These are phyloP conservation scores for Globisporangium takayamanum DNA, from an alignment of 352 stramenopile species.

Conservation along the genomic window DNA sequence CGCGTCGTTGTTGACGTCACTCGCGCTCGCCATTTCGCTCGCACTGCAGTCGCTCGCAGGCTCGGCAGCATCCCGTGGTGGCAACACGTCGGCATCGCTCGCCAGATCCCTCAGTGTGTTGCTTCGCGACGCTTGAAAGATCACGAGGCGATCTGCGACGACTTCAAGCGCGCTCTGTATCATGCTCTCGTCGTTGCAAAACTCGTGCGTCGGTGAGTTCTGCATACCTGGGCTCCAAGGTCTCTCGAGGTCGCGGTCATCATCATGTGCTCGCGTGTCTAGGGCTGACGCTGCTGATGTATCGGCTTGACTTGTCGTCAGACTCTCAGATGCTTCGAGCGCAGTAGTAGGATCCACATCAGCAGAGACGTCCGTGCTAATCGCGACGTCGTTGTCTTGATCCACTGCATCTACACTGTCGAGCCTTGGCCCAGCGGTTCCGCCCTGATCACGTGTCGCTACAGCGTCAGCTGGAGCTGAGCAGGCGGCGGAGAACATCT, in stretches of 20 bases:
- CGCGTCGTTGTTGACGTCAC: background rate
- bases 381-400: no score
- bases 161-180: background rate
- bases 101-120: background rate
- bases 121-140: background rate
- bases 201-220: constrained; percentile 7
- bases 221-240: background rate
- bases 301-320: no score
- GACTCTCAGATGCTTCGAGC: no score
- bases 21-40: background rate
- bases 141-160: background rate
- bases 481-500: constrained; percentile 2
- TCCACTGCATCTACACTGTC: background rate
- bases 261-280: background rate
- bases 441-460: background rate
- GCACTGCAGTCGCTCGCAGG: background rate
- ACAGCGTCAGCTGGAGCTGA: background rate
- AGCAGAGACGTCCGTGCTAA: no score
- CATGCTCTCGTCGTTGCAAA: constrained; percentile 4
- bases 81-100: no score
- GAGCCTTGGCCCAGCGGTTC: background rate
- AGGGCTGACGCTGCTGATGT: no score
- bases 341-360: no score
- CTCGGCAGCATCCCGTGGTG: no score
- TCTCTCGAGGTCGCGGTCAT: background rate